Conservation (phyloP, 1,139 yeast species). For the Protomyces pachydermus region DNA sequence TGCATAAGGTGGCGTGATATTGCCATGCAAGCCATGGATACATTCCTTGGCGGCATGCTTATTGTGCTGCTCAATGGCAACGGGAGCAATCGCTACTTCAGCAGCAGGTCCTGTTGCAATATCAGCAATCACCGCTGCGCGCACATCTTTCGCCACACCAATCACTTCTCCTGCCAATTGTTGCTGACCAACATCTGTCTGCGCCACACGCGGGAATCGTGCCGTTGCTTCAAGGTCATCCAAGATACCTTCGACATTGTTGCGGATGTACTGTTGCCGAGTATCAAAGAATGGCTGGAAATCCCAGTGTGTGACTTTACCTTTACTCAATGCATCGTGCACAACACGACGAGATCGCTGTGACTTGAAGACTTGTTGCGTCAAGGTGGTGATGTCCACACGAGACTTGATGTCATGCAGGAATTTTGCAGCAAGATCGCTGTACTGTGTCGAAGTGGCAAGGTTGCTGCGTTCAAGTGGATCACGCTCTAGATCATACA, state of each 20-base stretch:
- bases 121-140: conserved; percentile 1
- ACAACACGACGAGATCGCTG: conserved; percentile 21
- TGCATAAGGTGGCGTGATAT: conserved; percentile 43
- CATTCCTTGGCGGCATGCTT: conserved; percentile 10
- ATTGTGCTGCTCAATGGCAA: conserved; percentile 5
- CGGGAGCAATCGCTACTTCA: conserved; percentile 1
- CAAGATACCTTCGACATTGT: conserved; percentile 20
- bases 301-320: conserved; percentile 26
- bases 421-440: conserved; percentile 18
- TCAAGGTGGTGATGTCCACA: not conserved
- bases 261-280: conserved; percentile 10
- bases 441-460: conserved; percentile 6
- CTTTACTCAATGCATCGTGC: conserved; percentile 22
- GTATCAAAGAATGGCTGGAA: conserved; percentile 25
- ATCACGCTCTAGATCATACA: conserved; percentile 15
- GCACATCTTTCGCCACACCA: conserved; percentile 2
- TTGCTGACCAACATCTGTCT: conserved; percentile 4
- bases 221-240: conserved; percentile 22
- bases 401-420: conserved; percentile 18
- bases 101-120: not conserved
- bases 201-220: conserved; percentile 12
- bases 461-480: conserved; percentile 10
- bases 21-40: conserved; percentile 45
- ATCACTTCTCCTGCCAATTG: not conserved
- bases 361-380: conserved; percentile 14